Base-by-base conservation (phyloP, 176 grass and related monocot species). In the Chloris gayana region DNA sequence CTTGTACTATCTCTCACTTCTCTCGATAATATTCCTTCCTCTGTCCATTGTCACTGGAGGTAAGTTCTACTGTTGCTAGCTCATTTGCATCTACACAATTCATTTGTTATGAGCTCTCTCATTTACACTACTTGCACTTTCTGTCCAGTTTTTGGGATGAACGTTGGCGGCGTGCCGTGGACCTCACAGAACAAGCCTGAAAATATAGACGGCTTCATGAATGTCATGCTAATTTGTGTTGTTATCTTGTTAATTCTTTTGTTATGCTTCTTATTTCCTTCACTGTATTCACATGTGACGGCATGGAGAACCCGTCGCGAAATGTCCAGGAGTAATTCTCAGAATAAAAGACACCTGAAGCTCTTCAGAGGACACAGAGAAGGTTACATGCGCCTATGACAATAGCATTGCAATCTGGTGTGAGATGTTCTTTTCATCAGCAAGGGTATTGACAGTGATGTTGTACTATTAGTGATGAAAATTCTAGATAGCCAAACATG, bases 21-120 rank as follows among this genome's bases (percentile, higher is more conserved):
- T 97, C 41, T 97, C 95, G 60, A 94, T 97, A 56, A 69, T 97
- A 75, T 94, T 97, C 73, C 95, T 97, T 67, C 95, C 95, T 79
- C 83, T 97, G 25, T 94, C 95, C 53, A 94, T 97, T 65, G 87
- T 97, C 68, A 97, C 89, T 9, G 95, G 95, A 84, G 74, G 95
- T 94, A 85, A 88, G 72, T 69, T 86, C 15, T 42, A 18, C 29
- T 5, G 29, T 1, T 73, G 12, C 17, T 73, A n/a, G 9, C n/a
- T 73, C 35, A 29, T 76, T 12, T 44, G 0, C 47, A 31, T 14
- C 67, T 65, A 17, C 3, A 21, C 2, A 67, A 6, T 47, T 63
- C 11, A 80, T 88, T 81, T 84, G 0, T 32, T 39, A 18, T 29
- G 2, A 56, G 17, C 7, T 73, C 38, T 35, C 26, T 44, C 26